phyloP scores from a whole-genome alignment of 176 grass and related monocot species.

The Phragmites australis region DNA sequence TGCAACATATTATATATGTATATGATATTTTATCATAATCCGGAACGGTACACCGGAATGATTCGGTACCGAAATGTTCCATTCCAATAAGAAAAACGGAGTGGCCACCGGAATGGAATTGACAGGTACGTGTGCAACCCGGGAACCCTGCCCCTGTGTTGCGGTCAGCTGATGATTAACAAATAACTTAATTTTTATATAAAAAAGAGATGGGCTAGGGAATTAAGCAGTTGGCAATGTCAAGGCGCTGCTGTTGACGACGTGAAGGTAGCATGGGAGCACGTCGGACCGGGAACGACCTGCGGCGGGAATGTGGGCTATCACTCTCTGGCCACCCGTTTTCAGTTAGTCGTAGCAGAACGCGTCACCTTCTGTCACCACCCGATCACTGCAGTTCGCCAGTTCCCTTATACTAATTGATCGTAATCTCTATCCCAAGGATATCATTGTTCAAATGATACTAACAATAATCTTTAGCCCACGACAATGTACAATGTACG shows the following conservation, averaged over 20 bases:
- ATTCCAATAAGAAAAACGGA: too few relatives aligned
- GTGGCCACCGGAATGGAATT: too few relatives aligned
- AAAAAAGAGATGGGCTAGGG: not conserved
- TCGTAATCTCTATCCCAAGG: not conserved
- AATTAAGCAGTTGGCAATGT: not conserved
- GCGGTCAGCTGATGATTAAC: too few relatives aligned
- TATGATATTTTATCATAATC: too few relatives aligned
- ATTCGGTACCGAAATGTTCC: too few relatives aligned
- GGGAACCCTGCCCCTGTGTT: too few relatives aligned
- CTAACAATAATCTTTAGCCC: not conserved
- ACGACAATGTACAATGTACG: too few relatives aligned
- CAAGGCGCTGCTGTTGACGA: slow-evolving; percentile 14
- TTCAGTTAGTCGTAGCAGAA: not conserved
- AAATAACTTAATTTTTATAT: too few relatives aligned
- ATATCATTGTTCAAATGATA: not conserved
- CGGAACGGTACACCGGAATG: too few relatives aligned
- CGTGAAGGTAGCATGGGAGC: slow-evolving; percentile 38
- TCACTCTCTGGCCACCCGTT: not conserved
- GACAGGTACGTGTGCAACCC: too few relatives aligned
- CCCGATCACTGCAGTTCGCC: not conserved
- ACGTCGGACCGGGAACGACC: slow-evolving; percentile 26
- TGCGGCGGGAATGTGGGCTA: slow-evolving; percentile 12
- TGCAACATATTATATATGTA: too few relatives aligned
- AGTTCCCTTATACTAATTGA: not conserved
- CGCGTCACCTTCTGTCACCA: not conserved